Percentiles rank a stretch among this genome's conserved stretches.
Evolutionary conservation across 768 basidiomycete species (phyloP).

Genomic region (Tylopilus rubrobrunneus): DNA sequence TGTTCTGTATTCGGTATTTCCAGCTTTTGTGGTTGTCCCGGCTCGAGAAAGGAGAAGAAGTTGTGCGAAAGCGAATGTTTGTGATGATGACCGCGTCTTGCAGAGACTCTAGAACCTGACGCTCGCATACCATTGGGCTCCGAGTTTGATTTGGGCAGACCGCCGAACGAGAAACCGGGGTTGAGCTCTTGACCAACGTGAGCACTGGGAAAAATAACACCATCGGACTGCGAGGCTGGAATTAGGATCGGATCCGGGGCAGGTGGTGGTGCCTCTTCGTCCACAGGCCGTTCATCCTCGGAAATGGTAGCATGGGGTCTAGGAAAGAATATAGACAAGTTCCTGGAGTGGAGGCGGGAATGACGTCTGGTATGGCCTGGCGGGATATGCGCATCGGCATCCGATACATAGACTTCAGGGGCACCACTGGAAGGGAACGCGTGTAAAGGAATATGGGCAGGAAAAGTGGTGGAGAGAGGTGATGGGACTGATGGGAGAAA

Average conservation of each 20-base stretch:
- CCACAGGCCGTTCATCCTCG: constrained; percentile 54
- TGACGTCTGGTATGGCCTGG: constrained; percentile 44
- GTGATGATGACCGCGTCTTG: constrained; percentile 74
- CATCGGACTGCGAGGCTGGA: constrained; percentile 39
- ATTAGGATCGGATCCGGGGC: constrained; percentile 40
- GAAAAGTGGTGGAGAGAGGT: constrained; percentile 27
- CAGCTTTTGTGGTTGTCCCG: constrained; percentile 35
- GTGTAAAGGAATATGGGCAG: constrained; percentile 22
- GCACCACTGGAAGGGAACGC: constrained; percentile 20
- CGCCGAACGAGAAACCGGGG: constrained; percentile 65
- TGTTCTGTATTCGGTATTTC: constrained; percentile 17
- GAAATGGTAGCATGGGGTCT: constrained; percentile 59
- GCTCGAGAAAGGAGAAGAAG: constrained; percentile 94
- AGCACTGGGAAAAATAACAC: constrained; percentile 16
- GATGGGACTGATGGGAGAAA: constrained; percentile 26
- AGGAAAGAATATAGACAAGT: constrained; percentile 90
- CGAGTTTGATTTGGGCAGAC: constrained; percentile 33
- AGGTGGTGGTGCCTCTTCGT: constrained; percentile 46
- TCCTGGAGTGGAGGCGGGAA: constrained; percentile 80
- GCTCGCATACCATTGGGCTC: constrained; percentile 13
- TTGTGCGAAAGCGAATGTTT: constrained; percentile 93
- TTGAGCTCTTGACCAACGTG: constrained; percentile 40
- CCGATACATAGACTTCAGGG: constrained; percentile 19
- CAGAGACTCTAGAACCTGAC: constrained; percentile 24
- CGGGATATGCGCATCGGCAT: constrained; percentile 11